These are phyloP conservation scores for Plasmopara viticola DNA, from an alignment of 352 stramenopile genomes.

Conservation along the genomic window DNA sequence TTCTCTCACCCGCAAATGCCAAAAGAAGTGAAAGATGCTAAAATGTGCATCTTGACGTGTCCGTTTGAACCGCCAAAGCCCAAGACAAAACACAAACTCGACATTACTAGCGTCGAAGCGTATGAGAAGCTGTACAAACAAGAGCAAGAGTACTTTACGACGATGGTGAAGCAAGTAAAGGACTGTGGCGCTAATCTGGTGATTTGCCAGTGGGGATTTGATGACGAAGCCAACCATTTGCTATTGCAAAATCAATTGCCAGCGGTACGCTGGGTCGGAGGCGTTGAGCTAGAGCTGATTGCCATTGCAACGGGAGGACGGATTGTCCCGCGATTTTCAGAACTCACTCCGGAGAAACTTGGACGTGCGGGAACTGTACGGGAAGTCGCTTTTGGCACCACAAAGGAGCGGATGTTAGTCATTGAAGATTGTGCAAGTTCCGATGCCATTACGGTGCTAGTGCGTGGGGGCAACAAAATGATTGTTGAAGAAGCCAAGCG, in stretches of 20 bases:
- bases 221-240: slow-evolving; percentile 99
- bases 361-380: slow-evolving; percentile 91
- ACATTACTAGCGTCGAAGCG: slow-evolving; percentile 97
- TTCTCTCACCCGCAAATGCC: slow-evolving; percentile 99
- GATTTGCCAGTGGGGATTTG: slow-evolving; percentile 99
- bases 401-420: slow-evolving; percentile 96
- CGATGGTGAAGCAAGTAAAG: slow-evolving; percentile 99
- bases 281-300: slow-evolving; percentile 99
- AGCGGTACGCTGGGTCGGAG: slow-evolving; percentile 98
- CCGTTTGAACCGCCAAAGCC: slow-evolving; percentile 99
- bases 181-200: slow-evolving; percentile 97
- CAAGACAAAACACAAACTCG: slow-evolving; percentile 97
- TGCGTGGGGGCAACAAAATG: slow-evolving; percentile 99
- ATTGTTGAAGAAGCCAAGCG: slow-evolving; percentile 99
- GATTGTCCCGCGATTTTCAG: slow-evolving; percentile 97
- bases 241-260: slow-evolving; percentile 96
- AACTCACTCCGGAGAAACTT: slow-evolving; percentile 96
- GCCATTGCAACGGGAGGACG: slow-evolving; percentile 97
- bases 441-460: slow-evolving; percentile 97
- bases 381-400: slow-evolving; percentile 97
- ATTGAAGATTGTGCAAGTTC: slow-evolving; percentile 98
- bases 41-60: slow-evolving; percentile 98
- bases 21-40: slow-evolving; percentile 95
- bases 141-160: slow-evolving; percentile 98
- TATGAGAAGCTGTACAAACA: slow-evolving; percentile 96